A percentile compares a stretch with the other conserved stretches of the same genome.
phyloP scores from a whole-genome alignment of 78 protist species.

The Ministeria vibrans region DNA sequence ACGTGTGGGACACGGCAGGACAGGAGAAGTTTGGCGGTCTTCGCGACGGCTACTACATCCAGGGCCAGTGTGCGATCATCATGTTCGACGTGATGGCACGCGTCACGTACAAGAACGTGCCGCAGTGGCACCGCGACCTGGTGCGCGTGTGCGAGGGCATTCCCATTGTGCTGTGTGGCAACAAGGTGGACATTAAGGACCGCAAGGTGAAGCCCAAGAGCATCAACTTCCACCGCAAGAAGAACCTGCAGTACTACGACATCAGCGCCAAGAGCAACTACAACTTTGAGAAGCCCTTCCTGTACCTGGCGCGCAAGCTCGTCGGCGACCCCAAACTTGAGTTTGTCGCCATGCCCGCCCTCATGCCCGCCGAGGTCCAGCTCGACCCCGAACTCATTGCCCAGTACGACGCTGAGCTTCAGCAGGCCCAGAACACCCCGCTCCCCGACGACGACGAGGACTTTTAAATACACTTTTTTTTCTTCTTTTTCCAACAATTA shows the following conservation, averaged over 20 bases:
- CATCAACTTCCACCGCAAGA: slow-evolving; percentile 97
- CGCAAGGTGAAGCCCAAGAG: slow-evolving; percentile 89
- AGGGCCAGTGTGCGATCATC: slow-evolving; percentile 90
- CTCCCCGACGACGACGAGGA: slow-evolving; percentile 73
- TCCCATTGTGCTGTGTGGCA: slow-evolving; percentile 97
- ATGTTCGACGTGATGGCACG: slow-evolving; percentile 99
- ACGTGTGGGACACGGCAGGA: slow-evolving; percentile 99
- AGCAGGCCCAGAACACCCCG: slow-evolving; percentile 45
- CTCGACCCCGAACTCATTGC: slow-evolving; percentile 47
- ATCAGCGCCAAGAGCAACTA: slow-evolving; percentile 97
- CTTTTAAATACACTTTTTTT: not conserved
- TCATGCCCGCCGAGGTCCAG: slow-evolving; percentile 48
- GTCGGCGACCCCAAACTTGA: slow-evolving; percentile 65
- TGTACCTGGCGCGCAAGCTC: slow-evolving; percentile 91
- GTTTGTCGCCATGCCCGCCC: slow-evolving; percentile 71
- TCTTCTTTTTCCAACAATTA: not conserved
- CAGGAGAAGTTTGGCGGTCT: slow-evolving; percentile 99
- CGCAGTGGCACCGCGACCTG: slow-evolving; percentile 96
- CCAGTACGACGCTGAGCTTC: slow-evolving; percentile 60
- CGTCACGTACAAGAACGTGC: slow-evolving; percentile 93
- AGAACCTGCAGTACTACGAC: slow-evolving; percentile 95
- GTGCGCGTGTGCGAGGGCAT: slow-evolving; percentile 93
- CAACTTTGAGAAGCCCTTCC: slow-evolving; percentile 99
- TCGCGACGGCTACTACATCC: slow-evolving; percentile 95
- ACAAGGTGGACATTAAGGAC: slow-evolving; percentile 96